Conservation (phyloP, 495 filamentous ascomycete species). For the Achaetomiella virescens region DNA sequence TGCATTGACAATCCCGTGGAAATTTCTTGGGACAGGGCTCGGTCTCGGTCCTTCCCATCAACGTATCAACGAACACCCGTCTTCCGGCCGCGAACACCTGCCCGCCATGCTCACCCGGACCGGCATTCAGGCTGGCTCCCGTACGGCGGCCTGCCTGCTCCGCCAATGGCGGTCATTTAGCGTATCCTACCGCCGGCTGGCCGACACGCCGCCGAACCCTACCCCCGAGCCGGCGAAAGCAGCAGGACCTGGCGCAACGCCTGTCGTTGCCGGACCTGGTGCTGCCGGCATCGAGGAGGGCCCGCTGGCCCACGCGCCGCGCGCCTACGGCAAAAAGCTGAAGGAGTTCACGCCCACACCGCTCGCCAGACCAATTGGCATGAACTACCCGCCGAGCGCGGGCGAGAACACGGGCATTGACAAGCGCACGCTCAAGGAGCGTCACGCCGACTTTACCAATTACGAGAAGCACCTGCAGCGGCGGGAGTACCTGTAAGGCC, state of each 20-base stretch:
- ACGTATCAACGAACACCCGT: constrained; percentile 6
- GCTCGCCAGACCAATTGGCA: constrained; percentile 75
- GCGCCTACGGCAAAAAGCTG: constrained; percentile 50
- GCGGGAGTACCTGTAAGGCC: constrained; percentile 61
- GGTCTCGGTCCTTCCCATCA: not conserved
- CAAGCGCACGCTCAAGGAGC: constrained; percentile 55
- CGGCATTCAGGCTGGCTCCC: constrained; percentile 9
- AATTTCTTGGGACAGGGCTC: constrained; percentile 21
- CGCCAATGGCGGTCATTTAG: constrained; percentile 46
- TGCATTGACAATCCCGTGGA: constrained; percentile 12
- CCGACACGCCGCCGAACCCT: constrained; percentile 22
- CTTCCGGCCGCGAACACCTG: not conserved
- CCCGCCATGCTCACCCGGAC: constrained; percentile 24
- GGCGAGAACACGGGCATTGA: constrained; percentile 81
- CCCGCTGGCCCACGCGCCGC: constrained; percentile 45
- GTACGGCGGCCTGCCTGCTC: constrained; percentile 30
- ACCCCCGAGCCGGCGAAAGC: constrained; percentile 7
- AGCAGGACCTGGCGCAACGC: not conserved
- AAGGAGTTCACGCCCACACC: constrained; percentile 59
- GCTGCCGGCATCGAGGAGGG: constrained; percentile 11
- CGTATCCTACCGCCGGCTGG: constrained; percentile 36
- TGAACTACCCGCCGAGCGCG: constrained; percentile 59
- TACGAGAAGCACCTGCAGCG: constrained; percentile 74
- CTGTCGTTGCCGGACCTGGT: not conserved
- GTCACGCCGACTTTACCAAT: constrained; percentile 73